phyloP scores from a whole-genome alignment of 1,284 basidiomycete species.

The Inonotus obliquus region DNA sequence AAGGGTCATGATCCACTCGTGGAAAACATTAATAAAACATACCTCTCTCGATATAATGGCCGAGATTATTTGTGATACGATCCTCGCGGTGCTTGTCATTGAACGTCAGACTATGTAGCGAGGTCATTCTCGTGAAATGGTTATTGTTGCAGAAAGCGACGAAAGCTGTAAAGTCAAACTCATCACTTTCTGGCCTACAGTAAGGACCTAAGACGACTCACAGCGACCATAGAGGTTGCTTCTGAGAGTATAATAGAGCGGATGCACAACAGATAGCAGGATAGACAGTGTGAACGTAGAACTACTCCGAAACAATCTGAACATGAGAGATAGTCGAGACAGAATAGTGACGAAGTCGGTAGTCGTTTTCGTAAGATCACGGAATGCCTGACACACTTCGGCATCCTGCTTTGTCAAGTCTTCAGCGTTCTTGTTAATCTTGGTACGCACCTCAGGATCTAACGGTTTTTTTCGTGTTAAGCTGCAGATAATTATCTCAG shows the following conservation, averaged over 20 bases:
- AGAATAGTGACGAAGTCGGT: background rate
- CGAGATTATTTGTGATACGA: slow-evolving; percentile 7
- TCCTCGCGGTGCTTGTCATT: slow-evolving; percentile 2
- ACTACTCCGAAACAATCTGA: background rate
- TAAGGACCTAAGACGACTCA: background rate
- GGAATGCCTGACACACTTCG: background rate
- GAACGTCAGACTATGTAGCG: slow-evolving; percentile 5
- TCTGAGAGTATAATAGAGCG: background rate
- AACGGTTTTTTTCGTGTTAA: background rate
- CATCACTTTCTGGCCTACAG: background rate
- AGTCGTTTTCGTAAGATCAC: background rate
- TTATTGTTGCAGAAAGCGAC: slow-evolving; percentile 4
- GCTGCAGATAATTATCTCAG: background rate
- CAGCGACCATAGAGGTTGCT: background rate
- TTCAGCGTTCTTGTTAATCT: background rate
- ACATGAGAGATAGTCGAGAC: background rate
- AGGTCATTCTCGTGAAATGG: slow-evolving; percentile 6
- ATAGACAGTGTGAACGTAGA: background rate
- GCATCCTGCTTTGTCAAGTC: background rate
- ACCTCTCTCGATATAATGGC: slow-evolving; percentile 13
- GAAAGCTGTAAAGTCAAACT: slow-evolving; percentile 1
- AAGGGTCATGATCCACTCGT: background rate
- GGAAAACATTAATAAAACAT: background rate
- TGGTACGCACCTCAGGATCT: background rate
- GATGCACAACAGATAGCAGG: background rate